A percentile compares a stretch with the other conserved stretches of the same genome.
These are phyloP conservation scores for Neurospora cerealis DNA, from an alignment of 495 filamentous ascomycete genomes.

Conservation along the genomic window DNA sequence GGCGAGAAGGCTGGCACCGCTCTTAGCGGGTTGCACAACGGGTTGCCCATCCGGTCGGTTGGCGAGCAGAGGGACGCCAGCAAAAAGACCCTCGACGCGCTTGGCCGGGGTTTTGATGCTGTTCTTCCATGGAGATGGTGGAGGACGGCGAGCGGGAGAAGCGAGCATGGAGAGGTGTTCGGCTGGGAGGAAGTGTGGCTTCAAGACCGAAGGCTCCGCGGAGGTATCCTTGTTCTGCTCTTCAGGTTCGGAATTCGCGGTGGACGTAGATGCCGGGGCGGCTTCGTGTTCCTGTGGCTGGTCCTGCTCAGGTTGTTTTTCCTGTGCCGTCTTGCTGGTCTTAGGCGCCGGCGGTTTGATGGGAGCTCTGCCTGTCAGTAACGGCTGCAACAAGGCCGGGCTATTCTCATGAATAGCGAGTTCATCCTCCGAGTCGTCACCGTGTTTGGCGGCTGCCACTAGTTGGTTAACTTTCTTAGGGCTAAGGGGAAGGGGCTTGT, in stretches of 20 bases:
- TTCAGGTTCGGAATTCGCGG: conserved; percentile 15
- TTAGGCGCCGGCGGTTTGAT: conserved; percentile 19
- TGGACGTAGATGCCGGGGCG: conserved; percentile 28
- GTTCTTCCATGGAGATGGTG: conserved; percentile 39
- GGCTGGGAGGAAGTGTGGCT: not conserved
- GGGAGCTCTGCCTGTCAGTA: conserved; percentile 34
- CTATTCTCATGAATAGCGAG: conserved; percentile 41
- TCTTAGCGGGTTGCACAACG: not conserved
- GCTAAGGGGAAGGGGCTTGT: conserved; percentile 31
- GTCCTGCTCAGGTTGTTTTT: not conserved
- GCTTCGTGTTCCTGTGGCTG: not conserved
- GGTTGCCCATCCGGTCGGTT: conserved; percentile 3
- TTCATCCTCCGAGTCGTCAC: conserved; percentile 39
- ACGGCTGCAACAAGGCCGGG: conserved; percentile 26
- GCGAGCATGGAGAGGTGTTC: conserved; percentile 21
- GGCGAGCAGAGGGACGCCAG: not conserved
- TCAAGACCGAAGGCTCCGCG: not conserved
- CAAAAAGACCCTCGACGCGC: conserved; percentile 24
- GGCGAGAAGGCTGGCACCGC: not conserved
- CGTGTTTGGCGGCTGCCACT: conserved; percentile 14
- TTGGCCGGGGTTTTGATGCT: conserved; percentile 36
- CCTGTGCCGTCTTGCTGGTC: conserved; percentile 10
- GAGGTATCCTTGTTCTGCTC: conserved; percentile 1
- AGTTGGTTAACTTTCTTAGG: conserved; percentile 50
- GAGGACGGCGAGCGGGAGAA: conserved; percentile 38